A percentile compares a stretch with the other conserved stretches of the same genome.
These are phyloP conservation scores for Allodekkera sacchari DNA, from an alignment of 805 yeast genomes.

Conservation along the genomic window DNA sequence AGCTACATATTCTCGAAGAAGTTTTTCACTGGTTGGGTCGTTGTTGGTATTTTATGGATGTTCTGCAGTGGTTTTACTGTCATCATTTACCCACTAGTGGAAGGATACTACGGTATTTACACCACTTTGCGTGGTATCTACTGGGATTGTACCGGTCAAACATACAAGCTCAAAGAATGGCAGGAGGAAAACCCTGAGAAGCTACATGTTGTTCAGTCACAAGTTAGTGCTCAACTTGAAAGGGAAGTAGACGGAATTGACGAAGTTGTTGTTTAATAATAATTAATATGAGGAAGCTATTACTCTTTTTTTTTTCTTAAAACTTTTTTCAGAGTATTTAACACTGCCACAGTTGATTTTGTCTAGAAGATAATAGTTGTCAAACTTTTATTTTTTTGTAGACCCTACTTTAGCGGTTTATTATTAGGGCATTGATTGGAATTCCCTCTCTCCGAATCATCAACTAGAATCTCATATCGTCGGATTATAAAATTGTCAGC, in stretches of 20 bases:
- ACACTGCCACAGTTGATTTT: too few species aligned
- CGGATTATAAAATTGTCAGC: too few species aligned
- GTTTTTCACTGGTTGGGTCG: conserved; percentile 87
- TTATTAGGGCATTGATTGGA: too few species aligned
- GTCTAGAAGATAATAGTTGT: too few species aligned
- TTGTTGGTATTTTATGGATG: conserved; percentile 75
- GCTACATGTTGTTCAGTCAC: conserved; percentile 65
- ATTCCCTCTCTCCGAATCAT: too few species aligned
- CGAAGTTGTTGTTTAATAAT: conserved; percentile 1
- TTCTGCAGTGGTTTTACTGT: conserved; percentile 60
- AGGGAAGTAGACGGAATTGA: conserved; percentile 15
- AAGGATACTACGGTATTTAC: conserved; percentile 61
- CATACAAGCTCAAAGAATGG: conserved; percentile 67
- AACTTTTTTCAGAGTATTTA: too few species aligned
- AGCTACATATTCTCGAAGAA: conserved; percentile 63
- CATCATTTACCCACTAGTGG: conserved; percentile 60
- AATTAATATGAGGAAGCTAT: too few species aligned
- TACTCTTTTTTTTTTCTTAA: too few species aligned
- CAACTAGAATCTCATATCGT: too few species aligned
- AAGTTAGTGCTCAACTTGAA: conserved; percentile 37
- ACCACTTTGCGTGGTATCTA: conserved; percentile 67
- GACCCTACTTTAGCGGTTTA: too few species aligned
- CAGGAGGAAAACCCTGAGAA: conserved; percentile 66
- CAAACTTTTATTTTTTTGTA: too few species aligned
- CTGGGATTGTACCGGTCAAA: conserved; percentile 79